Conservation (phyloP, 768 basidiomycete species). For the Pleurotus giganteus region DNA sequence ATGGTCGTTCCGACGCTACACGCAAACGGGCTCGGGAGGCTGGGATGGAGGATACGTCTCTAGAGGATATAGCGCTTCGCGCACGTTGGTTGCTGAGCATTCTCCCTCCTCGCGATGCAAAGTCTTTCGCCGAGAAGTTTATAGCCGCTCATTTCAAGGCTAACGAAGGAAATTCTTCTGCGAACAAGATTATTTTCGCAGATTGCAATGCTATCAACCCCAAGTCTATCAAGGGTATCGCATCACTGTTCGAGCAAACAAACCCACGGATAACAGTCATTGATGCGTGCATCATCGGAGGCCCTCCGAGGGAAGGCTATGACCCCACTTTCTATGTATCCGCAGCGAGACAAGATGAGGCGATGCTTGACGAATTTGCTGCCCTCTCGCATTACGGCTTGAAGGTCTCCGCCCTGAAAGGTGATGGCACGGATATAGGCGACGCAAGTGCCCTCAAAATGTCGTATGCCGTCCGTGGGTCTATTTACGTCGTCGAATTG, state of each 20-base stretch:
- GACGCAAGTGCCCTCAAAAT: conserved; percentile 64
- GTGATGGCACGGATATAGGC: conserved; percentile 47
- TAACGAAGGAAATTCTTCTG: conserved; percentile 11
- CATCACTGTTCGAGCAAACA: conserved; percentile 34
- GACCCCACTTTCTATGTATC: conserved; percentile 59
- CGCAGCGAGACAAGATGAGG: conserved; percentile 33
- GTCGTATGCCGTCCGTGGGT: conserved; percentile 54
- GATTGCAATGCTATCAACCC: conserved; percentile 63
- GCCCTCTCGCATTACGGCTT: conserved; percentile 41
- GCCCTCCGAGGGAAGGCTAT: conserved; percentile 45
- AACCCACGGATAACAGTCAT: conserved; percentile 40
- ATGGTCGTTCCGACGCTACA: conserved; percentile 51
- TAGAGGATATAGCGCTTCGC: conserved; percentile 26
- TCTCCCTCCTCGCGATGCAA: conserved; percentile 54
- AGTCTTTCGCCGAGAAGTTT: conserved; percentile 40
- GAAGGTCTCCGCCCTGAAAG: conserved; percentile 42
- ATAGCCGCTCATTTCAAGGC: conserved; percentile 23
- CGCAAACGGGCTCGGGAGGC: conserved; percentile 45
- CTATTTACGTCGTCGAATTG: not conserved
- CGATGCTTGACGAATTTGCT: conserved; percentile 34
- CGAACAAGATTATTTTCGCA: conserved; percentile 34
- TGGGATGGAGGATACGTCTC: conserved; percentile 40
- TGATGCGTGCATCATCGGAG: conserved; percentile 58
- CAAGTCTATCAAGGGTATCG: conserved; percentile 45
- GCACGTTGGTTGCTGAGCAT: conserved; percentile 54